Conservation (phyloP, 2,329 filamentous ascomycete species). For the Amauroascus niger region DNA sequence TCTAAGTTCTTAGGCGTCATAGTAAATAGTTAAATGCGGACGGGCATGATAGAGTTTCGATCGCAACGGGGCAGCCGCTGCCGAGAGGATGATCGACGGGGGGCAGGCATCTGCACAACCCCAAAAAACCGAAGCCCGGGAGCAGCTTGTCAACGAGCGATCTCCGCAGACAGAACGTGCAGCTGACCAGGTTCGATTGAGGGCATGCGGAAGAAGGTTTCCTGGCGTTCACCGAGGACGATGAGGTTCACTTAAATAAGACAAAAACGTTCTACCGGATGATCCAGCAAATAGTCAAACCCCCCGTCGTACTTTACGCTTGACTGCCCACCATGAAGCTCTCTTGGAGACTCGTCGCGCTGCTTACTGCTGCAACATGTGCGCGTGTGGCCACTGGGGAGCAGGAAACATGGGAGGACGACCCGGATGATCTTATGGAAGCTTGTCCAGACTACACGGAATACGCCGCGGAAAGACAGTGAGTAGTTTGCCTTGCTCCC, state of each 20-base stretch:
- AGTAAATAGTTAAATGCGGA: too few relatives aligned
- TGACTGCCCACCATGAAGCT: background rate
- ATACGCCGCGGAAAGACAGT: conserved; percentile 22
- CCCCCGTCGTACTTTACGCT: background rate
- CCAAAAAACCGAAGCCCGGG: too few relatives aligned
- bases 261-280: background rate
- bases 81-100: background rate
- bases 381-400: background rate
- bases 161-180: background rate
- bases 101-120: background rate
- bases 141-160: background rate
- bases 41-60: too few relatives aligned
- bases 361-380: conserved; percentile 3
- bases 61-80: too few relatives aligned
- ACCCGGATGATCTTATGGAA: conserved; percentile 10
- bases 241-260: background rate
- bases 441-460: conserved; percentile 24
- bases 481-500: conserved; percentile 4
- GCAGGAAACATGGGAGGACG: background rate
- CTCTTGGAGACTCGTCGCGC: background rate
- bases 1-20: too few relatives aligned
- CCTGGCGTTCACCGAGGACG: background rate
- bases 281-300: background rate
- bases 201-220: background rate
- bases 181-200: background rate